Conservation (phyloP, 192 early-diverging fungal genomes). For the Linnemannia exigua region DNA sequence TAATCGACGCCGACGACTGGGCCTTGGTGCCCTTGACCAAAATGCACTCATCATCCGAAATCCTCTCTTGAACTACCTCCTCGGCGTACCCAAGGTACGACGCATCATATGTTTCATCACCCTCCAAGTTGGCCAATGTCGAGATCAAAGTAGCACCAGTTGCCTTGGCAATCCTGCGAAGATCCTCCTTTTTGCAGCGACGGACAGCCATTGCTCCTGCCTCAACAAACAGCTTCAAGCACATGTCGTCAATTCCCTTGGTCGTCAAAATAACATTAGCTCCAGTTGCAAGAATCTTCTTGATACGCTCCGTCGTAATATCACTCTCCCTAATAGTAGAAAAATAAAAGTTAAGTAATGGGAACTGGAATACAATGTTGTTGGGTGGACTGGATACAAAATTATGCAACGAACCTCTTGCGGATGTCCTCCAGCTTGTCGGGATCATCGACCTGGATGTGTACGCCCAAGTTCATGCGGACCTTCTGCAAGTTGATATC, state of each 20-base stretch:
- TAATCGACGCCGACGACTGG: slow-evolving; percentile 91
- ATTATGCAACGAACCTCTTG: slow-evolving; percentile 67
- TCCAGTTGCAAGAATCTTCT: slow-evolving; percentile 95
- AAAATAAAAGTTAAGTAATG: background rate
- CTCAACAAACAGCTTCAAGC: slow-evolving; percentile 98
- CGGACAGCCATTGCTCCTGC: slow-evolving; percentile 98
- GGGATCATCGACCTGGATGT: slow-evolving; percentile 98
- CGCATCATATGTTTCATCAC: slow-evolving; percentile 97
- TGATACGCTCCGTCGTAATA: slow-evolving; percentile 95
- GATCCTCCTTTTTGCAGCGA: slow-evolving; percentile 96
- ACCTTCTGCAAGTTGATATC: slow-evolving; percentile 99
- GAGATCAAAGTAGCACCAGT: slow-evolving; percentile 95
- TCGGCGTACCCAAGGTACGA: slow-evolving; percentile 92
- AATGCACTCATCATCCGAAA: slow-evolving; percentile 98
- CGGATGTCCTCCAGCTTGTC: slow-evolving; percentile 98
- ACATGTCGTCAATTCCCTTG: slow-evolving; percentile 99
- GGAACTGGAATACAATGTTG: background rate
- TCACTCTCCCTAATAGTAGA: slow-evolving; percentile 84
- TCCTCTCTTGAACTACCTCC: slow-evolving; percentile 97
- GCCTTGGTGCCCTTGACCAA: slow-evolving; percentile 93
- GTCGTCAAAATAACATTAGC: slow-evolving; percentile 99
- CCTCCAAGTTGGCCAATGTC: slow-evolving; percentile 96
- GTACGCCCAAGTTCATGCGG: slow-evolving; percentile 97
- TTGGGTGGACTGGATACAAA: background rate
- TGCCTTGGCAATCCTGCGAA: slow-evolving; percentile 97